These are phyloP conservation scores for Grosmannia serpens DNA, from an alignment of 2,329 filamentous ascomycete species.

Conservation along the genomic window DNA sequence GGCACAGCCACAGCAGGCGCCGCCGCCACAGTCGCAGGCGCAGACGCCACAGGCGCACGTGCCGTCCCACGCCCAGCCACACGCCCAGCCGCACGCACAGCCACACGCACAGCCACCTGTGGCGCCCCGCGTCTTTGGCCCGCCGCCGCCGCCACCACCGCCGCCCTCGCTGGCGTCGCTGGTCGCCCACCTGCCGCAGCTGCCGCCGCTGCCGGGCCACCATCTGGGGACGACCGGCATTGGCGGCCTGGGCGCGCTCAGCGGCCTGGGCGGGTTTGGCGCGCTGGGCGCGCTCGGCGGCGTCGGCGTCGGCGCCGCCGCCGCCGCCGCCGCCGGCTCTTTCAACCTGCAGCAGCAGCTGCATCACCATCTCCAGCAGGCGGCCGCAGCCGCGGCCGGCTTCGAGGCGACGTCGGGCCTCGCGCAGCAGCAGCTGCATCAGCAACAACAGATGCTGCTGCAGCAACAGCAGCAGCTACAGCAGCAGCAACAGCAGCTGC, in stretches of 20 bases:
- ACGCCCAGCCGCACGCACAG: conserved; percentile 1
- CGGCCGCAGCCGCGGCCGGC: neutral
- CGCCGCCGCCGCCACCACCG: conserved; percentile 10
- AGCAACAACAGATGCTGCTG: neutral
- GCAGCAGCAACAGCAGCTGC: neutral
- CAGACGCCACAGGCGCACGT: neutral
- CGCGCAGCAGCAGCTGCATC: neutral
- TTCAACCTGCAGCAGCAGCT: neutral
- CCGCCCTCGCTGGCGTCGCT: conserved; percentile 8
- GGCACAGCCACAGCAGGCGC: no score
- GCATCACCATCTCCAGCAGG: neutral
- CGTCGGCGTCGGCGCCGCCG: neutral
- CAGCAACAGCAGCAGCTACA: neutral
- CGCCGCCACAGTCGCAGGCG: neutral
- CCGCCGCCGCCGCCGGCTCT: neutral
- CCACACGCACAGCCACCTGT: neutral
- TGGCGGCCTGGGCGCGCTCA: neutral
- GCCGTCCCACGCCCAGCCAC: neutral
- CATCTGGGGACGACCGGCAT: neutral
- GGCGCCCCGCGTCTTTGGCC: conserved; percentile 11
- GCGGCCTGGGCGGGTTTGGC: no score
- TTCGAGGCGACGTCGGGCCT: neutral
- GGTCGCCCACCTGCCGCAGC: conserved; percentile 8
- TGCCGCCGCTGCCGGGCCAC: neutral
- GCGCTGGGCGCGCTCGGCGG: no score